Percentiles rank a stretch among this genome's conserved stretches.
Evolutionary conservation across 1,139 yeast species (phyloP).

Genomic region (Taphrina flavorubra): DNA sequence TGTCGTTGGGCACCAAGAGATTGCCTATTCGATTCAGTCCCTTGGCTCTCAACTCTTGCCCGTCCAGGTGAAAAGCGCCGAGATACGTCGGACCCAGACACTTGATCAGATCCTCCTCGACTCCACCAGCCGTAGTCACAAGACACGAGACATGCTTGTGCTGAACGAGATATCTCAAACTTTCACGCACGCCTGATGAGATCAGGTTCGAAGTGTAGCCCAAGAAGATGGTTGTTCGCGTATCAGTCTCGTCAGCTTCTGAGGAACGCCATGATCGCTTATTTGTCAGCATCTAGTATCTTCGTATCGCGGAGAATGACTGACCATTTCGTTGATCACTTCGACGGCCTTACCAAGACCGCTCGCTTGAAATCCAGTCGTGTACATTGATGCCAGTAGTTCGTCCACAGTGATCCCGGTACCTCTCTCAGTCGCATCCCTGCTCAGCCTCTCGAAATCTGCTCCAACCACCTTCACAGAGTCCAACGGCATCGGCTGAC

Average conservation of each 20-base stretch:
- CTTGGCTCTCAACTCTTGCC: constrained; percentile 81
- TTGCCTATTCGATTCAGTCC: constrained; percentile 99
- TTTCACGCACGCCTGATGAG: constrained; percentile 91
- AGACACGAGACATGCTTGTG: constrained; percentile 93
- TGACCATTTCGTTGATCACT: constrained; percentile 78
- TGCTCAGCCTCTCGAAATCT: constrained; percentile 69
- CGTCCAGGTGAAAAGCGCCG: constrained; percentile 86
- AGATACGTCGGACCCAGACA: constrained; percentile 93
- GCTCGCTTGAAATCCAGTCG: constrained; percentile 98
- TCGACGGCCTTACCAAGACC: constrained; percentile 86
- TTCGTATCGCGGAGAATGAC: neutral
- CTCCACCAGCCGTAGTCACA: constrained; percentile 96
- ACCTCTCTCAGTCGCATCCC: constrained; percentile 61
- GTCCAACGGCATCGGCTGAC: constrained; percentile 82
- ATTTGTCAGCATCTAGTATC: neutral
- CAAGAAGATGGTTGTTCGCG: constrained; percentile 90
- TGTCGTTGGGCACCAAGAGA: constrained; percentile 93
- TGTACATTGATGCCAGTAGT: constrained; percentile 77
- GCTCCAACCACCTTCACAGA: constrained; percentile 81
- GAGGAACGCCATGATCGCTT: constrained; percentile 57
- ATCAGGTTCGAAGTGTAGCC: constrained; percentile 98
- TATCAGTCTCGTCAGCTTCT: constrained; percentile 54
- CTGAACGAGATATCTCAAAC: constrained; percentile 84
- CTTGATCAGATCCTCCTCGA: constrained; percentile 95
- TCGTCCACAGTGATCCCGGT: constrained; percentile 64